A percentile compares a stretch with the other conserved stretches of the same genome.
Conservation (phyloP, 2,329 filamentous ascomycete species). For the Chaetomium sp. region DNA sequence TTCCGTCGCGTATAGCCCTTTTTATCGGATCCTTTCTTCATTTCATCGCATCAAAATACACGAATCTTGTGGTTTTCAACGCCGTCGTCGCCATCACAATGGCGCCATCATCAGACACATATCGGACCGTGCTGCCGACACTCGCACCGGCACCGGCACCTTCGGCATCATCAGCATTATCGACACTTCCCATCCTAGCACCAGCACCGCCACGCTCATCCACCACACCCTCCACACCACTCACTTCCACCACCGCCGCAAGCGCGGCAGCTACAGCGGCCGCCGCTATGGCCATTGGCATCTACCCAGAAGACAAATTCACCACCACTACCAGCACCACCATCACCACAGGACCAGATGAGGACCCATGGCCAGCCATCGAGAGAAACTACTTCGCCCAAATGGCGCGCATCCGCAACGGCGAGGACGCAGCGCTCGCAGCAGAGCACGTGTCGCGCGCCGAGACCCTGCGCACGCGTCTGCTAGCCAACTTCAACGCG, state of each 20-base stretch:
- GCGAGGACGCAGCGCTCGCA: slow-evolving; percentile 29
- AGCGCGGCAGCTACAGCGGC: background rate
- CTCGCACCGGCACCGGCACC: no score
- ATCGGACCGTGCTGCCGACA: no score
- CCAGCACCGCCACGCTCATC: background rate
- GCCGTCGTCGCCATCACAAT: no score
- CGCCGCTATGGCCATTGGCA: background rate
- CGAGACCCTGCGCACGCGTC: slow-evolving; percentile 12
- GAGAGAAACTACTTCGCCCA: slow-evolving; percentile 29
- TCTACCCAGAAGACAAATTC: slow-evolving; percentile 5
- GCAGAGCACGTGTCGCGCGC: slow-evolving; percentile 27
- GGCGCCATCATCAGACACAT: no score
- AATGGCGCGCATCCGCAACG: slow-evolving; percentile 13
- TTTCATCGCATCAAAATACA: no score
- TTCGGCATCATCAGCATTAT: no score
- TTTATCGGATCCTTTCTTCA: no score
- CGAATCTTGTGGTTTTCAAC: no score
- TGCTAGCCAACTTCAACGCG: slow-evolving; percentile 27
- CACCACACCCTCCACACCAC: background rate
- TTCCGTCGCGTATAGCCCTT: no score
- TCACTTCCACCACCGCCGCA: background rate
- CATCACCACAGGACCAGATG: background rate
- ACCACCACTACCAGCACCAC: no score
- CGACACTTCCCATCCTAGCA: no score
- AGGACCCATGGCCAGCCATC: slow-evolving; percentile 33